These are phyloP conservation scores for Loxodes magnus DNA, from an alignment of 73 alveolate genomes.

Conservation along the genomic window DNA sequence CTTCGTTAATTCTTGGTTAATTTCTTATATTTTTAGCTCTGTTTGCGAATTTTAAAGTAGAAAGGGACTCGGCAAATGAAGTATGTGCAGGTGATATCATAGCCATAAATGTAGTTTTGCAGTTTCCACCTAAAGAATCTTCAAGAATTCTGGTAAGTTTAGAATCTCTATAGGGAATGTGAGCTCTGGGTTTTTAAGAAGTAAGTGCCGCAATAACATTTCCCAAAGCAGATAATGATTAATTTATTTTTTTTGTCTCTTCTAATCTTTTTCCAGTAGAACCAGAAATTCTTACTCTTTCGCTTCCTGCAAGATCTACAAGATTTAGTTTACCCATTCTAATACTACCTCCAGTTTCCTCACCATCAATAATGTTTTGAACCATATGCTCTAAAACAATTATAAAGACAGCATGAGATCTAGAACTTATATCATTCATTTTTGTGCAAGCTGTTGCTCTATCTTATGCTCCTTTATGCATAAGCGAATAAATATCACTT, in stretches of 20 bases:
- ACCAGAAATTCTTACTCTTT: conserved; percentile 96
- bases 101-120: conserved; percentile 94
- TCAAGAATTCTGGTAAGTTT: conserved; percentile 92
- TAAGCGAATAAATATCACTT: conserved; percentile 74
- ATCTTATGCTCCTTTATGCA: conserved; percentile 81
- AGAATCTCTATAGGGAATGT: conserved; percentile 97
- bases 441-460: conserved; percentile 96
- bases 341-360: conserved; percentile 26
- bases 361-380: conserved; percentile 24
- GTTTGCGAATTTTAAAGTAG: conserved; percentile 97
- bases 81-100: conserved; percentile 94
- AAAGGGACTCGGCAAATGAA: conserved; percentile 91
- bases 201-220: conserved; percentile 98
- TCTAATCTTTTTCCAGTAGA: conserved; percentile 95
- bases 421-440: conserved; percentile 90
- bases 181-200: conserved; percentile 69
- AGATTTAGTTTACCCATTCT: conserved; percentile 90
- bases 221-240: conserved; percentile 96
- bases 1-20: conserved; percentile 88
- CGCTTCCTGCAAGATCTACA: conserved; percentile 98
- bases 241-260: conserved; percentile 96
- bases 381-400: conserved; percentile 38
- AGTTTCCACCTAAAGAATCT: conserved; percentile 94
- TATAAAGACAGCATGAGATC: conserved; percentile 98
- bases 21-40: conserved; percentile 96